These are phyloP conservation scores for Oryza brachyantha DNA, from an alignment of 176 grass and related monocot species.

Conservation along the genomic window DNA sequence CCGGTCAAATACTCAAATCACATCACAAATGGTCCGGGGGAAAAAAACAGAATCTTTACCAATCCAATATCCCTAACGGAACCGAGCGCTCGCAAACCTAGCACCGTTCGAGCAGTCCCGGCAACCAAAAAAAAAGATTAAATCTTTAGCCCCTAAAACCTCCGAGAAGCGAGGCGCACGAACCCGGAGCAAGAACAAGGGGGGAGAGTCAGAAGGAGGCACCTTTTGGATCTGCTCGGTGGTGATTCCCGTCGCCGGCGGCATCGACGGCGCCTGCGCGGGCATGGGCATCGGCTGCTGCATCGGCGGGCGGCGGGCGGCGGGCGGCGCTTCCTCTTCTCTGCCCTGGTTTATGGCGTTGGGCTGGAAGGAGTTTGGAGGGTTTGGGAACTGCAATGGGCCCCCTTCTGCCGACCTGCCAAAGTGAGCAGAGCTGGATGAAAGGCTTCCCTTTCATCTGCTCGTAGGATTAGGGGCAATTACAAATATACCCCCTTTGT, in stretches of 20 bases:
- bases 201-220: neutral
- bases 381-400: neutral
- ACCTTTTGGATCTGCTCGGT: constrained; percentile 67
- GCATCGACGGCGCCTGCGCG: constrained; percentile 19
- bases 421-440: neutral
- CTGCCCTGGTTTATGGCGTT: neutral
- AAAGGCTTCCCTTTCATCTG: neutral
- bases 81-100: neutral
- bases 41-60: neutral
- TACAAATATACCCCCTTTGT: neutral
- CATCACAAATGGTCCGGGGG: neutral
- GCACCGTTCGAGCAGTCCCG: neutral
- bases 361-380: constrained; percentile 1
- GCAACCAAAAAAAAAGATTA: constrained; percentile 4
- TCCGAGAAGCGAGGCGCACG: neutral
- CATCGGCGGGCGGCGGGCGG: constrained; percentile 29
- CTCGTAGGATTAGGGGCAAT: neutral
- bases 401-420: neutral
- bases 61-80: constrained; percentile 1
- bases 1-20: constrained; percentile 21
- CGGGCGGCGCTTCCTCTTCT: neutral
- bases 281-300: constrained; percentile 47
- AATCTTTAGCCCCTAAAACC: constrained; percentile 15
- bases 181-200: constrained; percentile 6
- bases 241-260: constrained; percentile 35